These are phyloP conservation scores for Backusella tuberculispora DNA, from an alignment of 192 early-diverging fungal genomes.

Conservation along the genomic window DNA sequence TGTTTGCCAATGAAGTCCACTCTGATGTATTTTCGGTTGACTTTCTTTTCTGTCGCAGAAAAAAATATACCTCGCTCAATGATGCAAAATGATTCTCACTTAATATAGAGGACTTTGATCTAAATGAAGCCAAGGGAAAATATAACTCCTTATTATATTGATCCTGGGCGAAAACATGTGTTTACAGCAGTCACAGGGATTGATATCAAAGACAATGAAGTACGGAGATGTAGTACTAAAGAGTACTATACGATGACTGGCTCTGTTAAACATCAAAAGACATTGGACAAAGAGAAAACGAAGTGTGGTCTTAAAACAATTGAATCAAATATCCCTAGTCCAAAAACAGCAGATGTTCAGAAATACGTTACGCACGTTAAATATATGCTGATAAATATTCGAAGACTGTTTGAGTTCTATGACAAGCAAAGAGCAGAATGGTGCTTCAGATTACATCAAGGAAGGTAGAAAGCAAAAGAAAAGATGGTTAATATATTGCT, in stretches of 20 bases:
- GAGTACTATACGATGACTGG: not conserved
- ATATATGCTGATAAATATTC: not conserved
- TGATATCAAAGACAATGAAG: too few species aligned
- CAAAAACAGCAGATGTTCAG: not conserved
- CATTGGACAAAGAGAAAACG: not conserved
- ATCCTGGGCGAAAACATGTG: too few species aligned
- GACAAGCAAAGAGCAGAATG: not conserved
- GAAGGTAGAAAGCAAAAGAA: not conserved
- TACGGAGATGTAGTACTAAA: not conserved
- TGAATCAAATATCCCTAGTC: not conserved
- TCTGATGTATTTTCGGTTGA: too few species aligned
- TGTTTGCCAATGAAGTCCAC: too few species aligned
- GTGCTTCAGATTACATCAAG: not conserved
- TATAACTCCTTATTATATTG: too few species aligned
- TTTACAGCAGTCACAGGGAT: too few species aligned
- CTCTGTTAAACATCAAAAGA: not conserved
- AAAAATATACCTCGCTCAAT: too few species aligned
- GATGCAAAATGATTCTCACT: too few species aligned
- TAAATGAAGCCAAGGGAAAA: too few species aligned
- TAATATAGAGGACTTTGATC: too few species aligned
- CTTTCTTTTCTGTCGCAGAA: too few species aligned
- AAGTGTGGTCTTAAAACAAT: not conserved
- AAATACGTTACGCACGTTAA: not conserved
- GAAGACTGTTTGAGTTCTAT: not conserved
- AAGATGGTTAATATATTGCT: not conserved